These are phyloP conservation scores for Fusarium domesticum DNA, from an alignment of 2,329 filamentous ascomycete genomes.

Conservation along the genomic window DNA sequence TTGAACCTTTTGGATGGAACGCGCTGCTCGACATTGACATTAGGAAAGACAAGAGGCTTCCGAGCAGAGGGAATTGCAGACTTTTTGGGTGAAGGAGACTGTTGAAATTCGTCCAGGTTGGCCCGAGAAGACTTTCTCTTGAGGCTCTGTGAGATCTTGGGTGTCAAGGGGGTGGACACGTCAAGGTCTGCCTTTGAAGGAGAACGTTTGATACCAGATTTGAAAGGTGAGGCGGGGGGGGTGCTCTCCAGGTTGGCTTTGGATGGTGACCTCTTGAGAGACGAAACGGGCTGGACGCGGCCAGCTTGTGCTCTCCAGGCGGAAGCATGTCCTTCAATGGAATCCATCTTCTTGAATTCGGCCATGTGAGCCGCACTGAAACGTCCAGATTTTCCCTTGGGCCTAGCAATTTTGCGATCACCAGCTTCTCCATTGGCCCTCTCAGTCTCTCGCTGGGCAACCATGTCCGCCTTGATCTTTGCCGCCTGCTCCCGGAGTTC, in stretches of 20 bases:
- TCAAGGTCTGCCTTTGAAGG: conserved; percentile 53
- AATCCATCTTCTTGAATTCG: conserved; percentile 97
- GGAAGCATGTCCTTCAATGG: conserved; percentile 82
- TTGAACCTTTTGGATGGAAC: conserved; percentile 67
- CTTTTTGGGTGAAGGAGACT: conserved; percentile 30
- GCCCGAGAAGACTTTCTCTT: conserved; percentile 32
- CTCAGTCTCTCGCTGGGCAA: conserved; percentile 58
- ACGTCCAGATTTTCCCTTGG: conserved; percentile 73
- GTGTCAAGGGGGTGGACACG: conserved; percentile 45
- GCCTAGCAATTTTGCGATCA: conserved; percentile 71
- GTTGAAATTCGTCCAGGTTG: conserved; percentile 34
- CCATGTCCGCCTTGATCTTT: conserved; percentile 66
- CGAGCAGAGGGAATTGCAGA: conserved; percentile 17
- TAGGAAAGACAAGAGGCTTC: conserved; percentile 19
- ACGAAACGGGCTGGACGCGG: conserved; percentile 48
- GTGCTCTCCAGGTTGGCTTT: conserved; percentile 43
- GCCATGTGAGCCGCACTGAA: conserved; percentile 85
- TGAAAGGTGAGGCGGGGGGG: conserved; percentile 32
- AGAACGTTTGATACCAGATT: conserved; percentile 49
- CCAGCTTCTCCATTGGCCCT: conserved; percentile 40
- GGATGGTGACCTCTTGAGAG: conserved; percentile 42
- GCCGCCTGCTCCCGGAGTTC: conserved; percentile 70
- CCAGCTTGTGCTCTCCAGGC: conserved; percentile 62
- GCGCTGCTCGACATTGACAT: conserved; percentile 22
- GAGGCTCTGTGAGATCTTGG: conserved; percentile 34